phyloP scores from a whole-genome alignment of 176 grass and related monocot species.

The Zoysia japonica region DNA sequence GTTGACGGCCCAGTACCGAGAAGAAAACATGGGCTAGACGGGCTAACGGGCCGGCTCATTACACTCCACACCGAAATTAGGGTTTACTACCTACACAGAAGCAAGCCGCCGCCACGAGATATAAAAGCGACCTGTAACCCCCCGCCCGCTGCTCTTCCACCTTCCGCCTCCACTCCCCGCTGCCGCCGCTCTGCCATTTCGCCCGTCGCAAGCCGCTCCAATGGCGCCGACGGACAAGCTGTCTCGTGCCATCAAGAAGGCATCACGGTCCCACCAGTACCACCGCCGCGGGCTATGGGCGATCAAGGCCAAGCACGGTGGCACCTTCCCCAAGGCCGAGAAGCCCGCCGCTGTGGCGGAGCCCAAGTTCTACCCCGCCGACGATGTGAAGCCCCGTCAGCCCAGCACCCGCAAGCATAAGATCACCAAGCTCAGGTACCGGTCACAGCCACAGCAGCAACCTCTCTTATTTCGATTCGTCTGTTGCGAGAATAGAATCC shows the following conservation, averaged over 20 bases:
- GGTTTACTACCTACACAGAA: slow-evolving; percentile 30
- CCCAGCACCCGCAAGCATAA: slow-evolving; percentile 75
- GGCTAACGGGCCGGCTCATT: neutral
- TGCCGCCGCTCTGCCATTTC: neutral
- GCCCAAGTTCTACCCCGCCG: slow-evolving; percentile 89
- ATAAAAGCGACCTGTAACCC: slow-evolving; percentile 37
- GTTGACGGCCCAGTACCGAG: neutral
- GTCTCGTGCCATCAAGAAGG: slow-evolving; percentile 64
- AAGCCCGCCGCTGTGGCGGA: slow-evolving; percentile 31
- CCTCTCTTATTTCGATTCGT: neutral
- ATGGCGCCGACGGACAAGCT: slow-evolving; percentile 58
- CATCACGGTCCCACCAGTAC: slow-evolving; percentile 72
- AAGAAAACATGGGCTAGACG: neutral
- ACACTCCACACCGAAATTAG: slow-evolving; percentile 27
- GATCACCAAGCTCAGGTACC: slow-evolving; percentile 83
- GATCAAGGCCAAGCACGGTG: slow-evolving; percentile 90
- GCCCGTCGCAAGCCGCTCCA: slow-evolving; percentile 42
- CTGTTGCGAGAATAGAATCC: neutral
- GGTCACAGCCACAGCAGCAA: neutral
- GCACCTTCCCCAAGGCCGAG: slow-evolving; percentile 68
- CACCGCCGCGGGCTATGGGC: slow-evolving; percentile 93
- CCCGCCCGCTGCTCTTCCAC: slow-evolving; percentile 7
- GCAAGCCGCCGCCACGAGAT: slow-evolving; percentile 1
- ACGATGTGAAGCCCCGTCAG: slow-evolving; percentile 66
- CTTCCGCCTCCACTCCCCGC: neutral